Evolutionary conservation across 2,329 filamentous ascomycete species (phyloP), one percentile per base, ranked within the genome.

Genomic region (Emmonsiellopsis sp.): DNA sequence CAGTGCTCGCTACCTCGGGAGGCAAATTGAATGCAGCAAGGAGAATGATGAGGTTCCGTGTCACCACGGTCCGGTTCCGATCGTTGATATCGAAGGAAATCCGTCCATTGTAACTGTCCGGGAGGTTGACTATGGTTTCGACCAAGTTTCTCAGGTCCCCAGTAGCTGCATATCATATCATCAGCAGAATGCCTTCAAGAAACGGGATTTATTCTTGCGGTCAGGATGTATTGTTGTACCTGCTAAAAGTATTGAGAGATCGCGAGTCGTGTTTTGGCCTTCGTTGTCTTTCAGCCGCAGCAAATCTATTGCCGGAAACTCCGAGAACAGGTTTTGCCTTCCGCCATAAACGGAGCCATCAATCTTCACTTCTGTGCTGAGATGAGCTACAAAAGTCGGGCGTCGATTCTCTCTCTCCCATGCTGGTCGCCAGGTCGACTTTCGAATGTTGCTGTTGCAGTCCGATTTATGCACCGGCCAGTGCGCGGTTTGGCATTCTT

Each of bases 121-220:
- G 69, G 5, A 77, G 55, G 1, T 55, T 47, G 2, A 58, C 59
- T 2, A 76, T 55, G 0, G 74, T 69, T 57, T 70, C 71, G 52
- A 77, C 53, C 3, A 74, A 58, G 53, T 77, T 76, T 42, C 74
- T 63, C 5, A 71, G 52, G 54, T 77, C 72, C 6, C 71, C 74
- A 8, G 74, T 77, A 4, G 71, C 74, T 74, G 50, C 32, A 58
- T 53, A 10, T 44, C 9, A 10, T n/a, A 14, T 44, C 42, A 44
- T 9, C 42, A 11, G 9, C n/a, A 44, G 9, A 44, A 17, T 11
- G n/a, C n/a, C 10, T 40, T 40, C 3, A 40, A 27, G 3, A 27
- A 27, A 27, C 21, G 21, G 37, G 14, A 14, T 40, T 14, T 40
- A 40, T 11, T 14, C 37, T 11, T 14, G 14, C 11, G 6, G 6